These are phyloP conservation scores for Rosa multiflora DNA, from an alignment of 306 rosid genomes.

Conservation along the genomic window DNA sequence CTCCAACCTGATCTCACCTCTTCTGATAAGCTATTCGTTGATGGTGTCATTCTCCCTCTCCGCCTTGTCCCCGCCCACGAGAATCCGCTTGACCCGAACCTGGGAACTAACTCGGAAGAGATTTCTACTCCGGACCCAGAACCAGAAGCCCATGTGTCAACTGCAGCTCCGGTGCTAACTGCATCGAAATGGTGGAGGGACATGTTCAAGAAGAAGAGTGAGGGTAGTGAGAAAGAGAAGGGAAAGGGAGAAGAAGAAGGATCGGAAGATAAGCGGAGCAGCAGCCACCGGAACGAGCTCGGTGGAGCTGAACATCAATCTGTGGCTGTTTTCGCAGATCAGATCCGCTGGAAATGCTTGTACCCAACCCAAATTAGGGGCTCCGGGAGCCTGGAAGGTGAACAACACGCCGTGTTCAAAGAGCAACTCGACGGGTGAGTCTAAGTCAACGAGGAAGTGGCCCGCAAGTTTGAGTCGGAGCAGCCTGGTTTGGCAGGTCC, in stretches of 20 bases:
- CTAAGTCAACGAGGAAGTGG: constrained; percentile 83
- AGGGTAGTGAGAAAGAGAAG: too few relatives aligned
- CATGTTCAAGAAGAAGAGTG: too few relatives aligned
- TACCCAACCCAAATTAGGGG: constrained; percentile 71
- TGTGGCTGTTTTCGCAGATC: constrained; percentile 91
- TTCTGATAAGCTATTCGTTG: constrained; percentile 83
- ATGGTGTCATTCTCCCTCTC: constrained; percentile 84
- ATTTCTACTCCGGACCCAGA: constrained; percentile 8
- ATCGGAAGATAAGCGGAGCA: constrained; percentile 34
- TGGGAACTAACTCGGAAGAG: constrained; percentile 23
- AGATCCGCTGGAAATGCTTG: constrained; percentile 83
- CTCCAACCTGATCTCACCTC: constrained; percentile 76
- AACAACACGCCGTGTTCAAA: constrained; percentile 97
- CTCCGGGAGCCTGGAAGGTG: constrained; percentile 52
- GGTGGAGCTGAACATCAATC: constrained; percentile 83
- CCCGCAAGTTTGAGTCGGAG: constrained; percentile 88
- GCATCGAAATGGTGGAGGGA: too few relatives aligned
- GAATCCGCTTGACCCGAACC: constrained; percentile 20
- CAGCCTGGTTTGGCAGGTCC: constrained; percentile 93
- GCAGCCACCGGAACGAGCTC: constrained; percentile 36
- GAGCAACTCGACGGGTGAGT: constrained; percentile 89
- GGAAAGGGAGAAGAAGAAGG: constrained; percentile 41
- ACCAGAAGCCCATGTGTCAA: constrained; percentile 34
- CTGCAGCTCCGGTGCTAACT: constrained; percentile 5
- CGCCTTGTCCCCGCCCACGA: constrained; percentile 34